phyloP scores from a whole-genome alignment of 2,329 filamentous ascomycete species.

The Chrysoporthe austroafricana region DNA sequence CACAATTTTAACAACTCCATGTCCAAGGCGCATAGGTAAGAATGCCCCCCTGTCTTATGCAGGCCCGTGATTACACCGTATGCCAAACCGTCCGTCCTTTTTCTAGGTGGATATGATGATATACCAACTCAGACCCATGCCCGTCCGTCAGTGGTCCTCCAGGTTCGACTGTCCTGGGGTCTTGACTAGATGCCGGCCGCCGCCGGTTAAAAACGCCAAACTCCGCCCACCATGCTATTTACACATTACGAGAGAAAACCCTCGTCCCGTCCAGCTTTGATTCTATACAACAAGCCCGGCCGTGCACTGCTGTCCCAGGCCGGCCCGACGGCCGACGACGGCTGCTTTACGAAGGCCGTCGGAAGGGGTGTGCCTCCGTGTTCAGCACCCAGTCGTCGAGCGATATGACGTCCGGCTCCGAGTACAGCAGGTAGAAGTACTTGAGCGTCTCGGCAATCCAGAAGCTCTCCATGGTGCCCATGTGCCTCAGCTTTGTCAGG shows the following conservation, averaged over 20 bases:
- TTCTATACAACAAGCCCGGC: too few species aligned
- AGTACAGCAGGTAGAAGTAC: slow-evolving; percentile 86
- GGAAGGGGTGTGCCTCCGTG: slow-evolving; percentile 65
- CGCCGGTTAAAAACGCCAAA: slow-evolving; percentile 13
- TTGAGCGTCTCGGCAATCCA: slow-evolving; percentile 92
- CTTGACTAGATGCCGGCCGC: background rate
- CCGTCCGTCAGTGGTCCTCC: background rate
- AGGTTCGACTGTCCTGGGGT: background rate
- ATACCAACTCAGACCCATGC: slow-evolving; percentile 3
- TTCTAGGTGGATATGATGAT: background rate
- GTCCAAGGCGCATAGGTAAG: background rate
- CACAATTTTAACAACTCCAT: background rate
- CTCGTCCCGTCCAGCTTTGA: too few species aligned
- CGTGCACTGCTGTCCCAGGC: background rate
- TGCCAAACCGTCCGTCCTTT: slow-evolving; percentile 4
- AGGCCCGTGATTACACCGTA: slow-evolving; percentile 4
- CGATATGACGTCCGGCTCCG: slow-evolving; percentile 65
- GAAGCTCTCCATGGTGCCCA: slow-evolving; percentile 82
- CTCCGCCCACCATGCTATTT: slow-evolving; percentile 18
- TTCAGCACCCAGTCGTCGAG: slow-evolving; percentile 72
- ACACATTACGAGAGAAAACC: background rate
- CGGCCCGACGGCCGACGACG: too few species aligned
- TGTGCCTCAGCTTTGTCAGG: slow-evolving; percentile 40
- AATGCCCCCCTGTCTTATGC: slow-evolving; percentile 5
- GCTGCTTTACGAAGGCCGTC: slow-evolving; percentile 42